A percentile compares a stretch with the other conserved stretches of the same genome.
Conservation (phyloP, 371 early-diverging fungal species). For the Mortierella sp. region DNA sequence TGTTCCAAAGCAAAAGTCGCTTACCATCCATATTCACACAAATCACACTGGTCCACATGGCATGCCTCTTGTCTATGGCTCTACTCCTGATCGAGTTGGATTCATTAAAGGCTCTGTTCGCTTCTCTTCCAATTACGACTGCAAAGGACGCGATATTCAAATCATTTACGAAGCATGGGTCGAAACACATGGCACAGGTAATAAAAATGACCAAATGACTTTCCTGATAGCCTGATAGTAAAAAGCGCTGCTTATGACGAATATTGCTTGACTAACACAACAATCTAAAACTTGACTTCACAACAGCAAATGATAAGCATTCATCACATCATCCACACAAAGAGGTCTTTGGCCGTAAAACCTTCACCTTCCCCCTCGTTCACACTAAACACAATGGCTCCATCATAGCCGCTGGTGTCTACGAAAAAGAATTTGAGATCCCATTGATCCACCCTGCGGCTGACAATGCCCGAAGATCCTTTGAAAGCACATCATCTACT, state of each 20-base stretch:
- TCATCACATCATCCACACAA: conserved; percentile 16
- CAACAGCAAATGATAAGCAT: conserved; percentile 9
- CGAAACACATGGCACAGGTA: conserved; percentile 36
- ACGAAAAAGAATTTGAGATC: conserved; percentile 33
- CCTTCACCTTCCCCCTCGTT: conserved; percentile 32
- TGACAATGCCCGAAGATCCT: conserved; percentile 4
- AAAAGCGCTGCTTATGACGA: no score
- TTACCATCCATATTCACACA: conserved; percentile 43
- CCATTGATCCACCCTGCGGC: conserved; percentile 7
- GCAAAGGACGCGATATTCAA: conserved; percentile 49
- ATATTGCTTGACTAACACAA: no score
- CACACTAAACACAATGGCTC: conserved; percentile 38
- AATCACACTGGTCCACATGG: conserved; percentile 30
- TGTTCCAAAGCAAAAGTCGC: conserved; percentile 33
- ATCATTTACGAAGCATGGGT: conserved; percentile 52
- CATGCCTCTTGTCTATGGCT: conserved; percentile 48
- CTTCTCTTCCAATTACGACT: conserved; percentile 48
- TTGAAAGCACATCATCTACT: conserved; percentile 13
- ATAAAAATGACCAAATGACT: neutral
- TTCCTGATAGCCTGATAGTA: no score
- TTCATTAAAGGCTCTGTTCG: conserved; percentile 37
- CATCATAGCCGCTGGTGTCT: conserved; percentile 27
- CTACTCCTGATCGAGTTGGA: conserved; percentile 20
- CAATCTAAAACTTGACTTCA: neutral
- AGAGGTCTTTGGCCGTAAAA: conserved; percentile 33